These are phyloP conservation scores for Lagenaria siceraria DNA, from an alignment of 306 rosid genomes.

Conservation along the genomic window DNA sequence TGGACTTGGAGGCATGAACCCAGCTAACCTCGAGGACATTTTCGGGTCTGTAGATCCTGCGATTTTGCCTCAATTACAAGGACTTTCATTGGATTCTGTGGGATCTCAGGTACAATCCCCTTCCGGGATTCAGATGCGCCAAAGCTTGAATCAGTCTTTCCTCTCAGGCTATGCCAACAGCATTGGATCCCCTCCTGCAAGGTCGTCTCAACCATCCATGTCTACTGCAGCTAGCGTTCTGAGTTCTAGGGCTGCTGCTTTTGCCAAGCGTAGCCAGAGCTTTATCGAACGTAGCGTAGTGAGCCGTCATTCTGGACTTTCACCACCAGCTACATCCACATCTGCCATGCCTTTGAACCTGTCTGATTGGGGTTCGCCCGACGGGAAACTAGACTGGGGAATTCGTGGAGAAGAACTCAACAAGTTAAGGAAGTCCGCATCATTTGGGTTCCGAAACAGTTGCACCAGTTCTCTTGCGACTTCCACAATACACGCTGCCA, in stretches of 20 bases:
- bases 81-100: constrained; percentile 36
- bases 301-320: constrained; percentile 32
- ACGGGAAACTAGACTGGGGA: constrained; percentile 65
- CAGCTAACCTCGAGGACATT: constrained; percentile 50
- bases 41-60: constrained; percentile 43
- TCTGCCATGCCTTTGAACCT: constrained; percentile 21
- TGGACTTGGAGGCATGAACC: constrained; percentile 35
- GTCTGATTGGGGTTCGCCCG: constrained; percentile 61
- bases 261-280: constrained; percentile 60
- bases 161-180: constrained; percentile 31
- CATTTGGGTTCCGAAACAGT: constrained; percentile 43
- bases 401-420: constrained; percentile 45
- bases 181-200: constrained; percentile 30
- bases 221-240: constrained; percentile 24
- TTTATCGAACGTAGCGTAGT: constrained; percentile 35
- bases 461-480: constrained; percentile 20
- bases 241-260: constrained; percentile 43
- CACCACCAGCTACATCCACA: constrained; percentile 25
- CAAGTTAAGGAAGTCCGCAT: constrained; percentile 56
- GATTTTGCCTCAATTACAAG: constrained; percentile 41
- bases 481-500: constrained; percentile 9
- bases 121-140: constrained; percentile 37
- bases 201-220: constrained; percentile 27
- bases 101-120: constrained; percentile 44
- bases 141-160: constrained; percentile 33